Conservation (phyloP, 208 protist species). For the Crithidia brevicula region DNA sequence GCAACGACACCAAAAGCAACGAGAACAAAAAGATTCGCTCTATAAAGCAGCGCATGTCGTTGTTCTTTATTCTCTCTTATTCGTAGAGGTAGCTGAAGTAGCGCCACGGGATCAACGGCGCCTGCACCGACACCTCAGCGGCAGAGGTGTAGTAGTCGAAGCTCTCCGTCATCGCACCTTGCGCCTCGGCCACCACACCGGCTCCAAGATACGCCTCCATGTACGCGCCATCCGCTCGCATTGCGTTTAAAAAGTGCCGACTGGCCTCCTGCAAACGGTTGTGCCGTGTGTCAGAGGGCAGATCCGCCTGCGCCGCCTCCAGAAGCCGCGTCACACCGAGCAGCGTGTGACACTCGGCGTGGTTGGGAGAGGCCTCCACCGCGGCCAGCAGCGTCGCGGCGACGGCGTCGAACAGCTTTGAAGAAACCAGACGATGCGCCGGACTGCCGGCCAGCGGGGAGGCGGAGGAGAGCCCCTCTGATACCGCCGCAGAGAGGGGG, state of each 20-base stretch:
- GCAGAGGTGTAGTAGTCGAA: constrained; percentile 70
- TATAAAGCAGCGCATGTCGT: too few species aligned
- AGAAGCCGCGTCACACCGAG: constrained; percentile 57
- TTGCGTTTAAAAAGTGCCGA: constrained; percentile 53
- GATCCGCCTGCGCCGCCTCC: constrained; percentile 45
- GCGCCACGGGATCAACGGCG: constrained; percentile 65
- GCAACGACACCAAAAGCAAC: too few species aligned
- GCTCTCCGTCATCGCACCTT: constrained; percentile 55
- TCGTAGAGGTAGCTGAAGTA: constrained; percentile 70
- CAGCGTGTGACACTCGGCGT: constrained; percentile 61
- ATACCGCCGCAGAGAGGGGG: constrained; percentile 9
- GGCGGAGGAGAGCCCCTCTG: background rate
- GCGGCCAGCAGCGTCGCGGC: constrained; percentile 46
- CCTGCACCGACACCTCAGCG: constrained; percentile 45
- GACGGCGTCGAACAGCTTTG: constrained; percentile 34
- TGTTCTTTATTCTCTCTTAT: constrained; percentile 11
- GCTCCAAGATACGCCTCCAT: constrained; percentile 59
- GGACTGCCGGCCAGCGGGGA: constrained; percentile 5
- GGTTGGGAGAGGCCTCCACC: constrained; percentile 44
- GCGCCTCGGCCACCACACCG: constrained; percentile 65
- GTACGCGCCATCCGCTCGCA: constrained; percentile 38
- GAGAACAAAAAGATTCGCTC: too few species aligned
- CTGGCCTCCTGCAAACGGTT: constrained; percentile 57
- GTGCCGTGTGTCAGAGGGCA: constrained; percentile 33
- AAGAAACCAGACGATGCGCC: constrained; percentile 14